Percentiles rank a stretch among this genome's conserved stretches.
Evolutionary conservation across 2,329 filamentous ascomycete species (phyloP).

Genomic region (Ophiocordyceps robertsii): DNA sequence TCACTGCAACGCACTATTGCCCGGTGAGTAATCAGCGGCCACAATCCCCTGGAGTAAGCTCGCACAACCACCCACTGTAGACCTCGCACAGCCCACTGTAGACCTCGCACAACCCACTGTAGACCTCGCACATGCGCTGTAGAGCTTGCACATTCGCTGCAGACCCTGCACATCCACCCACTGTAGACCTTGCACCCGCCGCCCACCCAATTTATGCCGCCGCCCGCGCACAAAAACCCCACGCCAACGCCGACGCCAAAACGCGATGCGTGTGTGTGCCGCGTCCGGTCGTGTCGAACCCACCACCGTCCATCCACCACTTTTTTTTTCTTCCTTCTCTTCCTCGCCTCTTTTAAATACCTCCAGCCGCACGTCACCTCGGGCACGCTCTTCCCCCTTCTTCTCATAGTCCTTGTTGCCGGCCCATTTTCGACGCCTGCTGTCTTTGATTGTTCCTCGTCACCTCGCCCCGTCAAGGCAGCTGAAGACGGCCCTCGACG

Average conservation of each 20-base stretch:
- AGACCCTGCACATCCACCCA: not conserved
- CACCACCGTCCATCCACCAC: not conserved
- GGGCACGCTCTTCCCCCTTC: not conserved
- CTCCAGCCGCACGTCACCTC: not conserved
- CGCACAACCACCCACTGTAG: no score
- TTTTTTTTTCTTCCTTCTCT: not conserved
- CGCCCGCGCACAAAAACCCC: not conserved
- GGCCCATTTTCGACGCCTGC: not conserved
- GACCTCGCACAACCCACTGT: no score
- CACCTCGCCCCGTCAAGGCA: no score
- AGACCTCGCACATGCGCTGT: no score
- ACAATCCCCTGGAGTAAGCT: no score
- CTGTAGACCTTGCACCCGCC: not conserved
- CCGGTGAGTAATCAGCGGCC: no score
- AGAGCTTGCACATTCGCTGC: no score
- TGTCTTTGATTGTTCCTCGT: no score
- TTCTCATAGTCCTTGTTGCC: not conserved
- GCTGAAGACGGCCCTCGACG: no score
- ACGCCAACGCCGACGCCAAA: slow-evolving; percentile 3
- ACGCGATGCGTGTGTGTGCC: not conserved
- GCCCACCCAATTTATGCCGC: not conserved
- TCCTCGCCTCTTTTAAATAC: not conserved
- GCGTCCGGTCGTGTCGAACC: not conserved
- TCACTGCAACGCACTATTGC: no score
- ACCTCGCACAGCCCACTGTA: no score